phyloP scores from a whole-genome alignment of 345 rosid genomes.

The Reutealis trisperma region DNA sequence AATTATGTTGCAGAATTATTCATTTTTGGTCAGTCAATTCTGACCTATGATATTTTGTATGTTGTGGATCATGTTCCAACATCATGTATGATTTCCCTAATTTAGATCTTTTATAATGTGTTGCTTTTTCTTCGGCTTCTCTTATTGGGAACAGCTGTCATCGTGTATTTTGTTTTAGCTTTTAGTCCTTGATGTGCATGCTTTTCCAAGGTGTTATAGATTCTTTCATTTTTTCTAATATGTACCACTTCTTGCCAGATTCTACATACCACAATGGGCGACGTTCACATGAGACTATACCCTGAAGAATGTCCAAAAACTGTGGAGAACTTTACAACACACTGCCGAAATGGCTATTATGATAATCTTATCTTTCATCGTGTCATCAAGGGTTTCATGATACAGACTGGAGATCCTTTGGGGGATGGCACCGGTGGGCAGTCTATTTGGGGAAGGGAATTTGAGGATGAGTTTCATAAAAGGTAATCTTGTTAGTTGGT shows the following conservation, averaged over 20 bases:
- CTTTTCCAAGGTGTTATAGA: background rate
- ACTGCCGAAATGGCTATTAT: constrained; percentile 92
- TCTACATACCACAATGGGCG: constrained; percentile 93
- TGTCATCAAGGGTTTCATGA: constrained; percentile 96
- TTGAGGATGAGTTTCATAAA: constrained; percentile 98
- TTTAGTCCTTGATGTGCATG: background rate
- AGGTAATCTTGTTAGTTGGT: constrained; percentile 47
- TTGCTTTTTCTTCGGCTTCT: background rate
- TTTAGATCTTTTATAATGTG: background rate
- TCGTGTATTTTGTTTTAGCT: background rate
- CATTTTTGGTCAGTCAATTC: background rate
- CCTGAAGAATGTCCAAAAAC: constrained; percentile 99
- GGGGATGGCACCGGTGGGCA: constrained; percentile 99
- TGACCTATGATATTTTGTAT: no score
- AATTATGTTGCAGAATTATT: background rate
- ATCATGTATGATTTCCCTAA: background rate
- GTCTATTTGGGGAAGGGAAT: constrained; percentile 99
- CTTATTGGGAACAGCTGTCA: background rate
- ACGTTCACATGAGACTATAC: constrained; percentile 81
- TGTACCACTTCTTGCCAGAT: constrained; percentile 44
- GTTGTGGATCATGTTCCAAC: background rate
- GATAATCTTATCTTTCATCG: constrained; percentile 96
- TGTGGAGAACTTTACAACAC: constrained; percentile 96
- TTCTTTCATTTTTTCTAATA: background rate
- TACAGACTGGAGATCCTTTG: constrained; percentile 97